Percentiles rank a stretch among this genome's conserved stretches.
phyloP scores from a whole-genome alignment of 768 basidiomycete genomes.

The Leucogyrophana mollusca region DNA sequence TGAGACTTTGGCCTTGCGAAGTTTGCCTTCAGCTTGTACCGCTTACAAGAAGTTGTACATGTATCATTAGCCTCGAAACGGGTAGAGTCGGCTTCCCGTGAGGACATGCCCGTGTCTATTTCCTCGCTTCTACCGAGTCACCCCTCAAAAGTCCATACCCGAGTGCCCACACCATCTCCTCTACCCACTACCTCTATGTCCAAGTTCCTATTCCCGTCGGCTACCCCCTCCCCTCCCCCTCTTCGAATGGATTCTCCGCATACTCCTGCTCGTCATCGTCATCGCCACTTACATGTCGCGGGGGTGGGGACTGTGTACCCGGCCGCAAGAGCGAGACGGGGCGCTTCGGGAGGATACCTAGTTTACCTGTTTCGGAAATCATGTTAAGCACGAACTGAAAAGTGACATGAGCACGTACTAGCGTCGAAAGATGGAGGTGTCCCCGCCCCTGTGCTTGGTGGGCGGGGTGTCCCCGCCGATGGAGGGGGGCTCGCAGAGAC shows the following conservation, averaged over 20 bases:
- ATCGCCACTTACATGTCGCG: constrained; percentile 14
- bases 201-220: too few relatives aligned
- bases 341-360: constrained; percentile 71
- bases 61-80: too few relatives aligned
- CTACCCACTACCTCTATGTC: too few relatives aligned
- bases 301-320: constrained; percentile 25
- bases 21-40: too few relatives aligned
- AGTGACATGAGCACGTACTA: constrained; percentile 22
- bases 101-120: too few relatives aligned
- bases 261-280: constrained; percentile 62
- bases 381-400: background rate
- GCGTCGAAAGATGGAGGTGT: constrained; percentile 28
- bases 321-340: constrained; percentile 57
- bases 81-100: too few relatives aligned
- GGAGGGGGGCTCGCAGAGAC: background rate
- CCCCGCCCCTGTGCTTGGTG: constrained; percentile 20
- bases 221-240: too few relatives aligned
- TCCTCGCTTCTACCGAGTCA: too few relatives aligned
- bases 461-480: constrained; percentile 7
- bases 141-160: too few relatives aligned
- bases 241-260: constrained; percentile 75
- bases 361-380: constrained; percentile 43
- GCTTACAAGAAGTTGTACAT: too few relatives aligned
- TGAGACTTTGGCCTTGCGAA: too few relatives aligned
- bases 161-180: too few relatives aligned